Base-by-base conservation (phyloP, 768 basidiomycete genomes). In the Auriscalpium orientale region DNA sequence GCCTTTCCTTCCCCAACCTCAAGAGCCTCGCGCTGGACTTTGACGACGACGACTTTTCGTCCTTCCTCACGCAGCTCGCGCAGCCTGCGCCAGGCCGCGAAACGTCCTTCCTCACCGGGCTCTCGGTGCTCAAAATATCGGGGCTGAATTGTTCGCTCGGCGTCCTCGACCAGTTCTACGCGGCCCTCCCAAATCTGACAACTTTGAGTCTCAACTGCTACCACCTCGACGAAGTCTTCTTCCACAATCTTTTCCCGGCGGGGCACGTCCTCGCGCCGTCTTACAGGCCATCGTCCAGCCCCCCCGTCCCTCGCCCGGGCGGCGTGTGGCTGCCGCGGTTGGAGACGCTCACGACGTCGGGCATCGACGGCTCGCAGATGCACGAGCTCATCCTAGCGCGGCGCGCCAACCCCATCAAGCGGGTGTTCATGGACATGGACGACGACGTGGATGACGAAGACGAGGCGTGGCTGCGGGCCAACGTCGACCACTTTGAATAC, bases 71-170 rank as follows among this genome's bases (percentile, higher is more conserved):
- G 36, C 72, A 74, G 50, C 73, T 88, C 21, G 66, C 74, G 16
- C 62, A 55, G 5, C 74, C 77, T 1, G 66, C 71, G 40, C 69
- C 71, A 4, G 70, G 71, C 10, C 54, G 46, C 10, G 48, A 36
- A 40, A 50, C 75, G 54, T 76, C 78, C 13, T 52, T 84, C 10
- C 73, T 87, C 44, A 68, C 68, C 15, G 72, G 73, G 15, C 66
- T 89, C 48, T 72, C 79, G 52, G 67, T 72, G 55, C 71, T 88
- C 51, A 81, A 82, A 64, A 66, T 89, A 44, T 64, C 72, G 1
- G 75, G 75, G 15, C 68, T 87, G 44, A 76, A 76, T 1, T 81
- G 79, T 63, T 67, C 69, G 51, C 35, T 54, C 18, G 53, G 62
- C 0, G 67, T 68, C 28, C 58, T 72, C 28, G 66, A 74, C 36